phyloP scores from a whole-genome alignment of 164 flowering plant genomes.

The Berberis vulgaris region DNA sequence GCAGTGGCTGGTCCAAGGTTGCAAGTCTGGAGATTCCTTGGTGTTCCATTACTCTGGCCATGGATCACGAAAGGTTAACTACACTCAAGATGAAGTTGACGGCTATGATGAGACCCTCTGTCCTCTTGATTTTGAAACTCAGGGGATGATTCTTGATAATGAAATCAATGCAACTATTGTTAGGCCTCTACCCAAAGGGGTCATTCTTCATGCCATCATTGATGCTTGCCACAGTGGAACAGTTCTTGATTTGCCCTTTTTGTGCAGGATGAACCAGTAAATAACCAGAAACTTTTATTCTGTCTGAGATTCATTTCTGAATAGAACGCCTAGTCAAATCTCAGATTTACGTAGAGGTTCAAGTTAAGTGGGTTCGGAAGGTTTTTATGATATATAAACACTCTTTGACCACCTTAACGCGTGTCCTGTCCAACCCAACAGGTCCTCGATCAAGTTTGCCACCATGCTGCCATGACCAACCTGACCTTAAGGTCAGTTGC shows the following conservation, averaged over 20 bases:
- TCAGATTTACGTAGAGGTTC: too few relatives aligned
- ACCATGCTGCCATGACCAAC: too few relatives aligned
- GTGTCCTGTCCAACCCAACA: too few relatives aligned
- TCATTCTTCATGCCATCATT: conserved; percentile 70
- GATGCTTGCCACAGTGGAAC: conserved; percentile 79
- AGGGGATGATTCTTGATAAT: conserved; percentile 66
- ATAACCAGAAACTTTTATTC: too few relatives aligned
- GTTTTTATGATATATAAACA: too few relatives aligned
- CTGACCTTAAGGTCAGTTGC: too few relatives aligned
- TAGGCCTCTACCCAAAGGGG: conserved; percentile 57
- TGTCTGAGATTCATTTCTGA: too few relatives aligned
- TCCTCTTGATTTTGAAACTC: conserved; percentile 57
- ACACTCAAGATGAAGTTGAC: conserved; percentile 53
- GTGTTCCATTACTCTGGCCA: conserved; percentile 89
- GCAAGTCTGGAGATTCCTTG: conserved; percentile 66
- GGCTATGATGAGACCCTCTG: conserved; percentile 69
- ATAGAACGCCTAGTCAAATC: too few relatives aligned
- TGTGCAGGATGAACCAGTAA: conserved; percentile 40
- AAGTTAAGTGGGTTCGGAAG: too few relatives aligned
- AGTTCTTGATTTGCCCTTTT: conserved; percentile 53
- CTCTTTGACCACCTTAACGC: too few relatives aligned
- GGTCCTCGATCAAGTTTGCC: too few relatives aligned
- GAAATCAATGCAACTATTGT: conserved; percentile 68
- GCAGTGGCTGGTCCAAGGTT: conserved; percentile 56
- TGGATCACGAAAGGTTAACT: conserved; percentile 37